These are phyloP conservation scores for Citrus mangshanensis DNA, from an alignment of 345 rosid species.

Conservation along the genomic window DNA sequence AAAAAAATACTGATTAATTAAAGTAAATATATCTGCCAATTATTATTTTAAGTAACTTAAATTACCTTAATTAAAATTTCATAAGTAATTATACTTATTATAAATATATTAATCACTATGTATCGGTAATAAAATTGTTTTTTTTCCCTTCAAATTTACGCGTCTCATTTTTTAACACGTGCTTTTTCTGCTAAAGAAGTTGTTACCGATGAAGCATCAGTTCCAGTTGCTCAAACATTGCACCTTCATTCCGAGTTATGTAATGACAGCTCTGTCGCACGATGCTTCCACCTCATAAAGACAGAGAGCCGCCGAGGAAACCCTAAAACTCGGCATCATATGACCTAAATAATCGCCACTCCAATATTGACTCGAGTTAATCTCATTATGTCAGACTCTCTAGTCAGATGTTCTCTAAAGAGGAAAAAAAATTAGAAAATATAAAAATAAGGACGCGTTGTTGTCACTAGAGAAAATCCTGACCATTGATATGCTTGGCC, in stretches of 20 bases:
- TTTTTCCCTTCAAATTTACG: too few relatives aligned
- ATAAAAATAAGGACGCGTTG: neutral
- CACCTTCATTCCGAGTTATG: neutral
- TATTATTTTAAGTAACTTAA: too few relatives aligned
- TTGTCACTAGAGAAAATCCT: conserved; percentile 7
- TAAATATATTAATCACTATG: too few relatives aligned
- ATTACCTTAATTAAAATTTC: too few relatives aligned
- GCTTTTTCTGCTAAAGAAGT: neutral
- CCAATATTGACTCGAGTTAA: neutral
- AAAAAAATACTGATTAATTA: too few relatives aligned
- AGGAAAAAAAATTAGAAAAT: too few relatives aligned
- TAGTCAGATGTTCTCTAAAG: neutral
- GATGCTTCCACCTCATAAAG: neutral
- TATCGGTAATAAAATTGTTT: too few relatives aligned
- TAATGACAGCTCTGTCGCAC: neutral
- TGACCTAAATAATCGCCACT: conserved; percentile 14
- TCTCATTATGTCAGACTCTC: neutral
- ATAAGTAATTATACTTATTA: too few relatives aligned
- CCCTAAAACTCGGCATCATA: conserved; percentile 5
- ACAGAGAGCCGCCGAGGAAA: conserved; percentile 10
- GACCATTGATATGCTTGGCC: neutral
- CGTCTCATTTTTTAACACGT: neutral
- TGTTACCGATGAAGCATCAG: neutral
- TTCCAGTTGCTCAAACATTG: neutral
- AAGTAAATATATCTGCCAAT: too few relatives aligned